These are phyloP conservation scores for Aristolochia fimbriata DNA, from an alignment of 164 flowering plant species.

Conservation along the genomic window DNA sequence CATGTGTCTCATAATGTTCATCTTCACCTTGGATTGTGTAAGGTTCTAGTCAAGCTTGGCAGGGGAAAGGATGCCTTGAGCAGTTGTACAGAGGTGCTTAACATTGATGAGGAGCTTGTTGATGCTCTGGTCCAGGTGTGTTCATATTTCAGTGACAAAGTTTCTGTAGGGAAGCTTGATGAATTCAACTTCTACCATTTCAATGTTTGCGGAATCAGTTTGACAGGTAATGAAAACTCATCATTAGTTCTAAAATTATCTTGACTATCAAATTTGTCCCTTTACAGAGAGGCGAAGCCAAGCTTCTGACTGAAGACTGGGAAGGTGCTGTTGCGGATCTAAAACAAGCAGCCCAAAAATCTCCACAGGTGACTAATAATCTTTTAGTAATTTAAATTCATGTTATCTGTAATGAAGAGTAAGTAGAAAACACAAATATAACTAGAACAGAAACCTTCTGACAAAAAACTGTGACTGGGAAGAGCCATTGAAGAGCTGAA, in stretches of 20 bases:
- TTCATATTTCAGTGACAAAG: background rate
- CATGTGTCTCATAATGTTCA: conserved; percentile 83
- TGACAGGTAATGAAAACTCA: too few species aligned
- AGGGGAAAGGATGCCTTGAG: conserved; percentile 83
- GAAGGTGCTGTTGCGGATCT: conserved; percentile 93
- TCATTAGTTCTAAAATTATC: too few species aligned
- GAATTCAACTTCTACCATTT: background rate
- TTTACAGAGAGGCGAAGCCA: conserved; percentile 95
- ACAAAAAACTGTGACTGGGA: conserved; percentile 74
- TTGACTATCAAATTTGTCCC: background rate
- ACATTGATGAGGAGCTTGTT: conserved; percentile 66
- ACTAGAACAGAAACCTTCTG: conserved; percentile 36
- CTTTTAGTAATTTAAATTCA: background rate
- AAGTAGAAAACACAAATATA: too few species aligned
- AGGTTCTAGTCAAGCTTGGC: conserved; percentile 83
- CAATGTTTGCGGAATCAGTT: background rate
- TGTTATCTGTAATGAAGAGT: background rate
- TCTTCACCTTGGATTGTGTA: conserved; percentile 86
- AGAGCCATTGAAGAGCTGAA: conserved; percentile 89
- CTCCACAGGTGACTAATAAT: conserved; percentile 72
- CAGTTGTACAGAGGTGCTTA: conserved; percentile 78
- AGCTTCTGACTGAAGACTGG: conserved; percentile 87
- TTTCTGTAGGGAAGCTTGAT: background rate
- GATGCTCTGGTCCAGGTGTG: conserved; percentile 91
- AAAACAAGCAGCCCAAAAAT: conserved; percentile 76